Evolutionary conservation across 108 stramenopile genomes (phyloP).

Genomic region (Schizochytrium sp.): DNA sequence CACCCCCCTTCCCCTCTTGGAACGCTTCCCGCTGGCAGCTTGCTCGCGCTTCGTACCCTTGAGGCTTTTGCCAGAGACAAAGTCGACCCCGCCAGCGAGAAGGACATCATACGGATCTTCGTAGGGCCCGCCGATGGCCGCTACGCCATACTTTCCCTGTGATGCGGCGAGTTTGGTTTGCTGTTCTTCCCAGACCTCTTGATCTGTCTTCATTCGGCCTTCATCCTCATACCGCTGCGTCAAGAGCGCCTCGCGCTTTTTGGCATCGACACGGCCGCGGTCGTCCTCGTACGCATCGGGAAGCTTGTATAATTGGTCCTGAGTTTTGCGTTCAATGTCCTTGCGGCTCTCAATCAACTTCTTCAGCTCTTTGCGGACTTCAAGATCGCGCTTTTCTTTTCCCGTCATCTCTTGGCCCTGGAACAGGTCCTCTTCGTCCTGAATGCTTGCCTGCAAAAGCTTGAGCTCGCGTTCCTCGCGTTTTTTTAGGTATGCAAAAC

Average conservation of each 20-base stretch:
- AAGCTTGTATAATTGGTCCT: conserved; percentile 24
- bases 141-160: conserved; percentile 16
- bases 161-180: conserved; percentile 67
- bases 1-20: conserved; percentile 37
- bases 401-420: conserved; percentile 54
- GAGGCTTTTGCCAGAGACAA: conserved; percentile 51
- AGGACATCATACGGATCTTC: conserved; percentile 81
- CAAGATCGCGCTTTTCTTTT: conserved; percentile 59
- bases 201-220: conserved; percentile 77
- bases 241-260: conserved; percentile 49
- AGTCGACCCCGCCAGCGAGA: conserved; percentile 90
- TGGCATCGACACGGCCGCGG: conserved; percentile 35
- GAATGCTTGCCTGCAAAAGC: conserved; percentile 69
- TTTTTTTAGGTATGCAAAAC: conserved; percentile 81
- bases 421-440: conserved; percentile 90
- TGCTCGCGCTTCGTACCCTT: conserved; percentile 46
- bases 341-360: conserved; percentile 58
- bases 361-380: conserved; percentile 69
- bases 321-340: conserved; percentile 45
- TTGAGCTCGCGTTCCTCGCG: conserved; percentile 80
- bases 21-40: conserved; percentile 63
- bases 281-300: conserved; percentile 45
- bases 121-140: conserved; percentile 9
- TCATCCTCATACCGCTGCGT: conserved; percentile 83
- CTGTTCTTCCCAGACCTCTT: conserved; percentile 91